Base-by-base conservation (phyloP, 257 asterid species). In the Cynanchum wilfordii region DNA sequence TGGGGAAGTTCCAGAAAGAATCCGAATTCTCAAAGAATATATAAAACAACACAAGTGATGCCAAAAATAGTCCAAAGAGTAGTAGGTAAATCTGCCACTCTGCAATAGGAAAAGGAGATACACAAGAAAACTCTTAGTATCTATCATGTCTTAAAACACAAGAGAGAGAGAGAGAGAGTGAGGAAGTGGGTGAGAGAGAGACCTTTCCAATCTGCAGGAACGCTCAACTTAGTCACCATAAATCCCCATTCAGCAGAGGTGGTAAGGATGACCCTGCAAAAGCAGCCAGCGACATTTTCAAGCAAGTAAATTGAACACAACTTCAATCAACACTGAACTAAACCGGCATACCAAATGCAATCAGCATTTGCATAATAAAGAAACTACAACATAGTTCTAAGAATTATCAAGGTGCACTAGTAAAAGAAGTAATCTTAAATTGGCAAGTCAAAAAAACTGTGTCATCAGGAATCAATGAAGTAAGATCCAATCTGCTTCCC, bases 121-220 rank as follows among this genome's bases (percentile, higher is more conserved):
- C 64, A 49, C 56, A 29, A 49, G 36, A 25, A 62, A 9, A 55
- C n/a, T 33, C 68, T 76, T 55, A 66, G 77, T 22, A 15, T 13
- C 72, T 22, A 15, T 13, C 72, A 58, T 10, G 8, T 49, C 7
- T 10, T 10, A 6, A 56, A 12, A 36, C 16, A 2, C 1, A 10
- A 29, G 10, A 1, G 40, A 11, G 30, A 60, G 70, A 60, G 70
- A 1, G 17, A 29, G 10, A 1, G 38, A 11, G 42, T 50, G 66
- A 17, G n/a, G 58, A 59, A 3, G 29, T 57, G 72, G 63, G 40
- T 25, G 74, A 25, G 52, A 68, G 69, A 79, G 19, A 36, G 72
- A 95, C 99, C 99, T 92, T 95, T 95, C 99, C 99, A 95, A 76
- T 95, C 99, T 17, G 82, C 92, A 24, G 99, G 94, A 75, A 95